These are phyloP conservation scores for Apophysomyces variabilis DNA, from an alignment of 371 early-diverging fungal genomes.

Conservation along the genomic window DNA sequence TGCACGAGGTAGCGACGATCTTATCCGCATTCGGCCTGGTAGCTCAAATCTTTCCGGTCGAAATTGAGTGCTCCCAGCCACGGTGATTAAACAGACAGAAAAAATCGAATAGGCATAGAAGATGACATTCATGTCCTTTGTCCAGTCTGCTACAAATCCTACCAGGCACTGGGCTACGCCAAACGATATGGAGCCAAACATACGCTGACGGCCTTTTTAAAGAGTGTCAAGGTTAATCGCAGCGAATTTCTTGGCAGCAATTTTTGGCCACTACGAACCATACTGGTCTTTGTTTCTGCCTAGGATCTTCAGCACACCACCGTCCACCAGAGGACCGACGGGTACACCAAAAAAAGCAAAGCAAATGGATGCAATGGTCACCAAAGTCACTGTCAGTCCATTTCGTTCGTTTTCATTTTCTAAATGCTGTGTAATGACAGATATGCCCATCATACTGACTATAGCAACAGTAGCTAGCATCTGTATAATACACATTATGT, in stretches of 20 bases:
- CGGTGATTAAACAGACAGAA: slow-evolving; percentile 47
- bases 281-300: slow-evolving; percentile 57
- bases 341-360: slow-evolving; percentile 62
- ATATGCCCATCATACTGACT: slow-evolving; percentile 59
- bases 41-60: slow-evolving; percentile 42
- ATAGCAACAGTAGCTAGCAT: slow-evolving; percentile 54
- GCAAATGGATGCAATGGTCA: slow-evolving; percentile 50
- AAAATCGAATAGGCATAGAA: slow-evolving; percentile 54
- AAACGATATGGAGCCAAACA: slow-evolving; percentile 59
- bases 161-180: slow-evolving; percentile 54
- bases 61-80: slow-evolving; percentile 51
- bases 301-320: slow-evolving; percentile 54
- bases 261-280: slow-evolving; percentile 25
- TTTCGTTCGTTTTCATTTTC: slow-evolving; percentile 33
- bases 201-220: slow-evolving; percentile 45
- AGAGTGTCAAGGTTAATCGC: slow-evolving; percentile 4
- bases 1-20: background rate
- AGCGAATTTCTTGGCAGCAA: background rate
- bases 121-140: slow-evolving; percentile 54
- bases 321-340: slow-evolving; percentile 55
- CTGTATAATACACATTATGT: slow-evolving; percentile 57
- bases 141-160: slow-evolving; percentile 53
- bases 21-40: background rate
- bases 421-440: slow-evolving; percentile 39
- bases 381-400: slow-evolving; percentile 40